Evolutionary conservation across 345 rosid species (phyloP), one percentile per base, ranked within the genome.

Genomic region (Barbarea vulgaris): DNA sequence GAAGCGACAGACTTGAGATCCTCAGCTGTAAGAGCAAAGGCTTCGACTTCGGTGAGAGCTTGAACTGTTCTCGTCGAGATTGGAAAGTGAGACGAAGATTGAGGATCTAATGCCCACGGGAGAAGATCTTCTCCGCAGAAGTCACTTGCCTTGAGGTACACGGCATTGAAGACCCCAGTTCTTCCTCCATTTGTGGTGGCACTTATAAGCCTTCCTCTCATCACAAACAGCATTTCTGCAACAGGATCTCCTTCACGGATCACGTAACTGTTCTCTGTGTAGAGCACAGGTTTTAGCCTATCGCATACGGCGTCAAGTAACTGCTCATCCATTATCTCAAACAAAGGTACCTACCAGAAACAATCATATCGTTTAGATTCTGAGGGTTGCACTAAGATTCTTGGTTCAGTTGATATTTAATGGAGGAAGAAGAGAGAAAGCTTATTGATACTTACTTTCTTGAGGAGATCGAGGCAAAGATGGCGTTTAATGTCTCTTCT

Each of bases 41-140:
- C 84, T 64, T 81, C 84, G 0, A 81, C 84, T 64, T 81, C 84
- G 3, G 75, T 70, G 7, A 48, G 42, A 25, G 84, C 81, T 52
- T 57, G 75, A 7, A 81, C 84, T 1, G 84, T 77, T 69, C 81
- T 81, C 4, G 84, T 81, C 1, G 84, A 81, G 54, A 78, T 77
- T 0, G 84, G 84, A 19, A 77, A 64, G 15, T 82, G 34, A 21
- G 79, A 71, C 18, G 82, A 63, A 71, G 85, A 66, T 31, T 84
- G 84, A 27, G 89, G 89, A 67, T 86, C 89, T n/a, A 86, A 46
- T 37, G 89, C 89, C 84, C 85, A 58, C 3, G 79, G 39, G 17
- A 77, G 74, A 58, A 81, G 75, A 53, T 67, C 83, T 30, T 81
- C 83, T 4, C 83, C 83, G 3, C 81, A 81, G 64, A 81, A 81